Conservation (phyloP, 2,329 filamentous ascomycete genomes). For the Harringtonia lauricola region DNA sequence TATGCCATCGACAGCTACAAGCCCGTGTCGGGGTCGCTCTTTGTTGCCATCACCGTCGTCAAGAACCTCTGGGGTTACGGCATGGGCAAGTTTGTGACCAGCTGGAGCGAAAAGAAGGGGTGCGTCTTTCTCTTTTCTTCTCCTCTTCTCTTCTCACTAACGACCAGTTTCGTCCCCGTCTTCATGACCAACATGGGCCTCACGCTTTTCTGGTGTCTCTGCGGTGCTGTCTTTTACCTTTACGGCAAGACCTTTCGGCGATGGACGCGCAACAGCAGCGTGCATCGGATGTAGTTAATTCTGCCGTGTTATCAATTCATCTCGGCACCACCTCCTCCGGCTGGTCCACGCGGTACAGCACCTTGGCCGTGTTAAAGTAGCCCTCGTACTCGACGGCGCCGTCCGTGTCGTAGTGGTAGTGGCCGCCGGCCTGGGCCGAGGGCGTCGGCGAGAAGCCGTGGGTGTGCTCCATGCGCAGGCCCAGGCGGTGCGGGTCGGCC, state of each 20-base stretch:
- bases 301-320: too few relatives aligned
- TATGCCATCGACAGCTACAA: conserved; percentile 57
- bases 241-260: conserved; percentile 22
- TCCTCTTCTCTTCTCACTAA: background rate
- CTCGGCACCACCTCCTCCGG: too few relatives aligned
- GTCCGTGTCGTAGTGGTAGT: conserved; percentile 29
- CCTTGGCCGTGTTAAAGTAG: conserved; percentile 31
- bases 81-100: conserved; percentile 17
- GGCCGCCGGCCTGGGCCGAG: conserved; percentile 26
- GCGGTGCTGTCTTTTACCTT: conserved; percentile 16
- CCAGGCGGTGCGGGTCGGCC: conserved; percentile 24
- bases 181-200: conserved; percentile 18
- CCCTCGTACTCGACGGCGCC: conserved; percentile 32
- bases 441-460: conserved; percentile 27
- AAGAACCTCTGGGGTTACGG: conserved; percentile 20
- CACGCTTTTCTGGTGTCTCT: conserved; percentile 13
- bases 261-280: conserved; percentile 19
- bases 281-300: conserved; percentile 11
- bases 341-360: background rate
- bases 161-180: conserved; percentile 11
- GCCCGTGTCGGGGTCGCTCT: conserved; percentile 40
- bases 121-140: too few relatives aligned
- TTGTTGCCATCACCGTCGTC: conserved; percentile 17
- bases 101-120: conserved; percentile 14
- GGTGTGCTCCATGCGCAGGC: conserved; percentile 34